A percentile compares a stretch with the other conserved stretches of the same genome.
Evolutionary conservation across 345 rosid species (phyloP).

Genomic region (Physaria fendleri): DNA sequence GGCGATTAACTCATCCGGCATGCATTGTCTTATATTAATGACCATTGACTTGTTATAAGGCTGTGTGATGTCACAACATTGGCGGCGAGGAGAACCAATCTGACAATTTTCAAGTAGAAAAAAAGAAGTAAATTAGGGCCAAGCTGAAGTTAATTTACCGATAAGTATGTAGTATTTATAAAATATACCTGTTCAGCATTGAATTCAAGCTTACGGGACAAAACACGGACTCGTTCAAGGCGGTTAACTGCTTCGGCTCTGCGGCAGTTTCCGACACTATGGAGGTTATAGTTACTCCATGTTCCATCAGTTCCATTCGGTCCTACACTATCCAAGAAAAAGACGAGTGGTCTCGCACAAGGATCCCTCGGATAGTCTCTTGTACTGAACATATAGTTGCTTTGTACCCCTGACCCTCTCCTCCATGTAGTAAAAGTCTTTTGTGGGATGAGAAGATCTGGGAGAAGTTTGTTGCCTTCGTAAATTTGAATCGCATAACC

Average conservation of each 20-base stretch:
- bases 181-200: conserved; percentile 53
- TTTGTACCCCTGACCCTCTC: conserved; percentile 41
- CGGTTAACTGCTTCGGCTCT: conserved; percentile 38
- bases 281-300: conserved; percentile 52
- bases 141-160: not conserved
- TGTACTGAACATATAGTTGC: conserved; percentile 52
- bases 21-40: conserved; percentile 52
- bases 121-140: too few relatives aligned
- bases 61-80: conserved; percentile 55
- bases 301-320: conserved; percentile 35
- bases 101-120: not conserved
- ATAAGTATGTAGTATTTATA: not conserved
- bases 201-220: conserved; percentile 43
- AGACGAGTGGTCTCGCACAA: conserved; percentile 58
- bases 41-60: conserved; percentile 44
- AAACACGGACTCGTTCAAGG: conserved; percentile 39
- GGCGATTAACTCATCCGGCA: conserved; percentile 49
- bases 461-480: conserved; percentile 65
- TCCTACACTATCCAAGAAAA: conserved; percentile 47
- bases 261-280: conserved; percentile 36
- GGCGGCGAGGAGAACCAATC: conserved; percentile 67
- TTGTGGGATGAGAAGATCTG: conserved; percentile 56
- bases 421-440: conserved; percentile 72
- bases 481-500: conserved; percentile 76
- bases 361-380: conserved; percentile 67